Evolutionary conservation across 1,284 basidiomycete species (phyloP).

Genomic region (Cystobasidium sp.): DNA sequence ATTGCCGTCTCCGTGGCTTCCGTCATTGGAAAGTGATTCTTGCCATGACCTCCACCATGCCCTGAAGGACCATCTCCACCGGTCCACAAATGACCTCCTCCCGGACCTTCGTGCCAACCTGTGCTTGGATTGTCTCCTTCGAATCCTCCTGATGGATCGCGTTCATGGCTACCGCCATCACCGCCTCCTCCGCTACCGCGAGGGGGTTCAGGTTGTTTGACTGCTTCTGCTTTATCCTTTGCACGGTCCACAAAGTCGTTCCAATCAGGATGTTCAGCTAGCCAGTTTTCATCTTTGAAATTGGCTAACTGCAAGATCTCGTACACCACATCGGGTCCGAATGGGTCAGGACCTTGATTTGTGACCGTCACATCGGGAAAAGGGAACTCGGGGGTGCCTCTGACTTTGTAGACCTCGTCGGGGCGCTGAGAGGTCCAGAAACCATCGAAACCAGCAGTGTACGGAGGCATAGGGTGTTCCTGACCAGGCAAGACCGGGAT

Average conservation of each 20-base stretch:
- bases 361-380: not conserved
- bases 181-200: no score
- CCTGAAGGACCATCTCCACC: not conserved
- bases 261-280: not conserved
- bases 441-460: not conserved
- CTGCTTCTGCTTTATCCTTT: not conserved
- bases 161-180: not conserved
- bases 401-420: not conserved
- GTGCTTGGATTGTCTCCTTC: not conserved
- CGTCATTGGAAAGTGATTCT: no score
- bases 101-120: not conserved
- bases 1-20: not conserved
- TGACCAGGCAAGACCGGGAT: not conserved
- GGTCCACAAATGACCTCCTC: not conserved
- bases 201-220: not conserved
- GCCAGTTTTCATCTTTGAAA: not conserved
- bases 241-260: not conserved
- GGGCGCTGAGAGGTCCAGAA: not conserved
- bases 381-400: not conserved
- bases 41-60: no score
- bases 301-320: not conserved
- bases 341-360: not conserved
- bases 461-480: not conserved
- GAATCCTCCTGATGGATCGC: not conserved
- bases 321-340: not conserved